phyloP scores from a whole-genome alignment of 805 yeast species.

The Lipomyces yamanashiensis region DNA sequence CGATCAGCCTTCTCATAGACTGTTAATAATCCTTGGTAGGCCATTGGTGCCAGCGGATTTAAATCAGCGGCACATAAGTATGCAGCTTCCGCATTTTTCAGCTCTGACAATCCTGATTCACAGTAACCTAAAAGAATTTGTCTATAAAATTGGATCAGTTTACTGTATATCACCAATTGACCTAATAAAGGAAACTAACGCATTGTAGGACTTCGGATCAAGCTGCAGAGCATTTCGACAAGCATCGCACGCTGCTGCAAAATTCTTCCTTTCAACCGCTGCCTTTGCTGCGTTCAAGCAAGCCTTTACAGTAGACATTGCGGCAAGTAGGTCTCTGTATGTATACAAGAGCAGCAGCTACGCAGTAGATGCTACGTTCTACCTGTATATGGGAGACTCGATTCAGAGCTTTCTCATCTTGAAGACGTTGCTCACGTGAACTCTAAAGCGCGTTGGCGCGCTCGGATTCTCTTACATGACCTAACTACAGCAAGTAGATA shows the following conservation, averaged over 20 bases:
- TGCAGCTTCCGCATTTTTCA: constrained; percentile 56
- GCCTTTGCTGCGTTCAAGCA: constrained; percentile 39
- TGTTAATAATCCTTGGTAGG: constrained; percentile 78
- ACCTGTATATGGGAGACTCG: too few species aligned
- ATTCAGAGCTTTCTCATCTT: too few species aligned
- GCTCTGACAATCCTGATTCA: constrained; percentile 39
- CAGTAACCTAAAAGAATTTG: constrained; percentile 32
- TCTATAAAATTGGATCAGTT: constrained; percentile 18
- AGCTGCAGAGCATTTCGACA: constrained; percentile 59
- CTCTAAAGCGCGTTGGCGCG: too few species aligned
- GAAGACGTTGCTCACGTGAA: too few species aligned
- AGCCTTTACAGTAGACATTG: constrained; percentile 22
- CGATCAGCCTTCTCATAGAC: constrained; percentile 38
- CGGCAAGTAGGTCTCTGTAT: neutral
- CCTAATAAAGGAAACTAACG: constrained; percentile 50
- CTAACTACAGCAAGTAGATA: too few species aligned
- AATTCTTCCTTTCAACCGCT: constrained; percentile 54
- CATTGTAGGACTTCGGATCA: constrained; percentile 66
- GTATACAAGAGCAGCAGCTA: too few species aligned
- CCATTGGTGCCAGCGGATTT: constrained; percentile 55
- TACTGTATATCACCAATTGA: neutral
- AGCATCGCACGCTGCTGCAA: constrained; percentile 62
- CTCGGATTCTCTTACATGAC: too few species aligned
- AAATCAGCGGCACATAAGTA: constrained; percentile 51
- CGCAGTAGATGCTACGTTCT: too few species aligned